Base-by-base conservation (phyloP, 1,284 basidiomycete species). In the Microbotryum lychnidis-dioicae region DNA sequence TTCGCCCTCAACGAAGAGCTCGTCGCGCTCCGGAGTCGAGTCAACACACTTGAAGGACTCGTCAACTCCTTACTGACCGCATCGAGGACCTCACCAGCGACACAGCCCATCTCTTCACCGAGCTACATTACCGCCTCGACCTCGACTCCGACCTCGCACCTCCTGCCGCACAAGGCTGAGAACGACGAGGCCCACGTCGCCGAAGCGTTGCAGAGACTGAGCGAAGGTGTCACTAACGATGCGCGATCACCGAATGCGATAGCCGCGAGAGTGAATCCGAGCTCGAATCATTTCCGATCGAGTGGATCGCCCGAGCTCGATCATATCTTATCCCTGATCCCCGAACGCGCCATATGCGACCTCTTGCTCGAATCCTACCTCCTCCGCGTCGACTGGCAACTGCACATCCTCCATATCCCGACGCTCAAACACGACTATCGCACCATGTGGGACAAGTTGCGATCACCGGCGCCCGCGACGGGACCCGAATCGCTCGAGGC, bases 1-100 rank as follows among this genome's bases (percentile, higher is more conserved):
- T 56, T 56, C 47, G 55, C 55, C 4, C 47, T 56, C 29, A 56
- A 56, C 55, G 47, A 48, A n/a, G 55, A 56, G 10, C n/a, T 56
- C 29, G 23, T 49, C 10, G 55, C 46, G 16, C 55, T 56, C 7
- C 27, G 48, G 3, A 23, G 45, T 18, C 55, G 55, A 6, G 55
- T 56, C 48, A 16, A n/a, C 6, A 18, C 29, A 9, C 55, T 56
- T 47, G 55, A 56, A 27, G 29, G n/a, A 6, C 27, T 56, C 31
- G 48, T 56, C 47, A 16, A 37, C 10, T 33, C 46, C 0, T 48
- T 56, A 21, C 12, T 50, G n/a, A 33, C 29, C 21, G 29, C 55
- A 7, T n/a, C 25, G 7, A 52, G 7, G 10, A 31, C 25, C 7
- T 18, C 25, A 37, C 25, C 50, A 16, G 12, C 27, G 6, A 25